Percentiles rank a stretch among this genome's conserved stretches.
Evolutionary conservation across 257 asterid genomes (phyloP).

Genomic region (Solanum habrochaites): DNA sequence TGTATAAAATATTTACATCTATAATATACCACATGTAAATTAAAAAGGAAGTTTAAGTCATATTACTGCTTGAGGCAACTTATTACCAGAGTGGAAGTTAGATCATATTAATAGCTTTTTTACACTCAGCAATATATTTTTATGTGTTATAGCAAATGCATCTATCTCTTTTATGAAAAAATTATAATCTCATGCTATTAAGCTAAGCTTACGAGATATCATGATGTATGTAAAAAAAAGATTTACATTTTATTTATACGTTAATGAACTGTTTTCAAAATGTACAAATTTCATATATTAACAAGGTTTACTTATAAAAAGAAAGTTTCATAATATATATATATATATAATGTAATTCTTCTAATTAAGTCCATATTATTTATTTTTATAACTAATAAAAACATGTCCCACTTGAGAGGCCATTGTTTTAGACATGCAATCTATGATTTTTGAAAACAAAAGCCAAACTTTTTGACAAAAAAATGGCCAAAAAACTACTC

Average conservation of each 20-base stretch:
- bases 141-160: not conserved
- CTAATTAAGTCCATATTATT: not conserved
- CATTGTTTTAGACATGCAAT: slow-evolving; percentile 14
- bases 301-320: not conserved
- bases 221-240: no score
- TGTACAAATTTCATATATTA: not conserved
- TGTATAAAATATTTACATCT: not conserved
- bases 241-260: not conserved
- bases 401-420: slow-evolving; percentile 50
- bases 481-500: slow-evolving; percentile 27
- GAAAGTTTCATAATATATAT: no score
- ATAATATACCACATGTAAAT: not conserved
- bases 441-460: slow-evolving; percentile 31
- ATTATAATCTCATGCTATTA: not conserved
- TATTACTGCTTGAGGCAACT: no score
- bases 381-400: not conserved
- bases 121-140: no score
- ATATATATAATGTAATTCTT: not conserved
- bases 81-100: no score
- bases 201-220: not conserved
- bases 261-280: not conserved
- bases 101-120: no score
- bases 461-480: slow-evolving; percentile 26
- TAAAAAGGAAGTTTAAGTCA: not conserved
- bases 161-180: not conserved